A percentile compares a stretch with the other conserved stretches of the same genome.
These are phyloP conservation scores for Nigrospora osmanthi DNA, from an alignment of 2,329 filamentous ascomycete species.

Conservation along the genomic window DNA sequence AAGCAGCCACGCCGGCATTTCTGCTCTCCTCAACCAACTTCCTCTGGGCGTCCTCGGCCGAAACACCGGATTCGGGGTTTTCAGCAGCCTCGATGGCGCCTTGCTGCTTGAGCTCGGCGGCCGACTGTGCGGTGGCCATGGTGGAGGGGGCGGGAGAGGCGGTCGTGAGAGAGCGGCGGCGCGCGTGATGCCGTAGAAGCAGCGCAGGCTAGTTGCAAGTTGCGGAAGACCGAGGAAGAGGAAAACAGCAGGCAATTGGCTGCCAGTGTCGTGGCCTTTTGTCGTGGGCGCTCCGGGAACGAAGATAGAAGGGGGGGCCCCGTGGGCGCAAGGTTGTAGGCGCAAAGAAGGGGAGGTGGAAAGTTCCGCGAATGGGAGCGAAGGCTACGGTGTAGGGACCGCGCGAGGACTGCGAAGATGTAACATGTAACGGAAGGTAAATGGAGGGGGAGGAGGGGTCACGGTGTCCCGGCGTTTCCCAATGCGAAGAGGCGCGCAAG, in stretches of 20 bases:
- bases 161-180: neutral
- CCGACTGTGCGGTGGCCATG: constrained; percentile 26
- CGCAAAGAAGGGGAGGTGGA: too few relatives aligned
- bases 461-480: too few relatives aligned
- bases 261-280: too few relatives aligned
- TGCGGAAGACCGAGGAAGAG: constrained; percentile 1
- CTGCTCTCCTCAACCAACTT: constrained; percentile 70
- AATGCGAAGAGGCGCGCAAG: too few relatives aligned
- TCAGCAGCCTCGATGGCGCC: constrained; percentile 70
- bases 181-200: constrained; percentile 14
- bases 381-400: too few relatives aligned
- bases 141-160: neutral
- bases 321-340: too few relatives aligned
- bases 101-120: constrained; percentile 70
- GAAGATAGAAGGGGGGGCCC: too few relatives aligned
- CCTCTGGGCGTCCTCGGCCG: constrained; percentile 63
- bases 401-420: too few relatives aligned
- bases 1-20: constrained; percentile 72
- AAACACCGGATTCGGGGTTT: constrained; percentile 60
- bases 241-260: neutral
- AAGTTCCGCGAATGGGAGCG: too few relatives aligned
- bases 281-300: too few relatives aligned
- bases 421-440: too few relatives aligned
- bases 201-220: constrained; percentile 10
- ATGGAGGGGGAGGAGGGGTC: too few relatives aligned